Base-by-base conservation (phyloP, 2,329 filamentous ascomycete species). In the Fusarium sp. region DNA sequence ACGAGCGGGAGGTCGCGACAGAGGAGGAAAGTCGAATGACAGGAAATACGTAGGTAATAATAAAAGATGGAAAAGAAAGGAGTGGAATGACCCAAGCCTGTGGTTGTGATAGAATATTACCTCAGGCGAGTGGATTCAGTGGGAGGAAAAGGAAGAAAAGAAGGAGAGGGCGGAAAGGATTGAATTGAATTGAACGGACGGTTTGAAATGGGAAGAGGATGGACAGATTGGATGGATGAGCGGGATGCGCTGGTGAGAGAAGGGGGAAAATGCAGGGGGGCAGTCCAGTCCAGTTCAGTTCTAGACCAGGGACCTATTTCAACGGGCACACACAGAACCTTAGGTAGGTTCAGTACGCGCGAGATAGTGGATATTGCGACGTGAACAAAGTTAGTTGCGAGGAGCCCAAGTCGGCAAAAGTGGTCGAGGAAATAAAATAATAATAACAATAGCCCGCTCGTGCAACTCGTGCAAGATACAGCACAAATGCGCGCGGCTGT, bases 21-120 rank as follows among this genome's bases (percentile, higher is more conserved):
- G 54, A 44, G 41, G 51, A 70, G 63, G 67, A 47, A 61, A 67
- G 61, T 52, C 63, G 64, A 70, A 69, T 38, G 61, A 68, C 68
- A 74, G 74, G 69, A 66, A 78, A 75, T 65, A 75, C 71, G 66
- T 58, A 58, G 60, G 48, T 69, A 42, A 69, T 51, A 69, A 66
- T 51, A 60, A 51, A 75, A 69, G 58, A 58, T 63, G 60, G 62
- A 69, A 63, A 61, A 67, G 68, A 77, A 78, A 64, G 36, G 77
- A 78, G 74, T 72, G 77, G 70, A 73, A 74, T 73, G 65, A 65
- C 56, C 62, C 42, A 74, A 78, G 65, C 69, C 74, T 66, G 60
- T 58, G 64, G 56, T 61, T 66, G 60, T 67, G 69, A 66, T 68
- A 70, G 52, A 69, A 62, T 54, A 51, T 57, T 62, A 54, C 36